Conservation (phyloP, 345 rosid genomes). For the Eucalyptus coolabah region DNA sequence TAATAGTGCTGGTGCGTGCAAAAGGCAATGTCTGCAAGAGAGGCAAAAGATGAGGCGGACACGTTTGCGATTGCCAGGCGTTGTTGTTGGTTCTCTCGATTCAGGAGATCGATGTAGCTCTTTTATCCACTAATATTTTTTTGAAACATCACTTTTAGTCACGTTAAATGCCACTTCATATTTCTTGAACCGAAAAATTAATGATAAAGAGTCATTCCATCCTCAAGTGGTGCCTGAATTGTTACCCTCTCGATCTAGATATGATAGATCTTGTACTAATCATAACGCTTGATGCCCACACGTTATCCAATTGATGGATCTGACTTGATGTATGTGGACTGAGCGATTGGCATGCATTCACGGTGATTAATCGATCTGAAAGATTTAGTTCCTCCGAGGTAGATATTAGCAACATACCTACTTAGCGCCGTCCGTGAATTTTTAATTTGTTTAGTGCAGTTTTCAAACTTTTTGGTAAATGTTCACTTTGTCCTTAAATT, state of each 20-base stretch:
- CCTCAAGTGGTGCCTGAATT: not conserved
- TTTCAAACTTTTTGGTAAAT: too few species aligned
- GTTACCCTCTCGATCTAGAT: not conserved
- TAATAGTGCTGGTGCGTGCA: not conserved
- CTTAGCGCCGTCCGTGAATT: rapidly evolving
- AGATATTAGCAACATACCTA: not conserved
- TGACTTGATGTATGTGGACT: not conserved
- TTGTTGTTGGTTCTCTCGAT: not conserved
- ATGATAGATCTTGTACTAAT: not conserved
- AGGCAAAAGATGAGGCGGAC: not conserved
- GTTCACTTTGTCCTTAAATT: too few species aligned
- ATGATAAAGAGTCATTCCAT: not conserved
- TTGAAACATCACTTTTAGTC: not conserved
- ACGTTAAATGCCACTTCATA: not conserved
- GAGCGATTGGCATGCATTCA: not conserved
- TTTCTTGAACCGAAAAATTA: too few species aligned
- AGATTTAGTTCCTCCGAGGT: not conserved
- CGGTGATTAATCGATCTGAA: not conserved
- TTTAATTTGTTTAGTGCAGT: too few species aligned
- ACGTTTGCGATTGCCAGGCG: not conserved
- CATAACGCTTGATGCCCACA: not conserved
- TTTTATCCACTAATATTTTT: too few species aligned
- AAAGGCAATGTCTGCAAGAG: not conserved
- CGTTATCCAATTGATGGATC: not conserved
- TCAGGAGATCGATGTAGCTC: not conserved